These are phyloP conservation scores for Spergularia azorica DNA, from an alignment of 179 eudicot genomes.

Conservation along the genomic window DNA sequence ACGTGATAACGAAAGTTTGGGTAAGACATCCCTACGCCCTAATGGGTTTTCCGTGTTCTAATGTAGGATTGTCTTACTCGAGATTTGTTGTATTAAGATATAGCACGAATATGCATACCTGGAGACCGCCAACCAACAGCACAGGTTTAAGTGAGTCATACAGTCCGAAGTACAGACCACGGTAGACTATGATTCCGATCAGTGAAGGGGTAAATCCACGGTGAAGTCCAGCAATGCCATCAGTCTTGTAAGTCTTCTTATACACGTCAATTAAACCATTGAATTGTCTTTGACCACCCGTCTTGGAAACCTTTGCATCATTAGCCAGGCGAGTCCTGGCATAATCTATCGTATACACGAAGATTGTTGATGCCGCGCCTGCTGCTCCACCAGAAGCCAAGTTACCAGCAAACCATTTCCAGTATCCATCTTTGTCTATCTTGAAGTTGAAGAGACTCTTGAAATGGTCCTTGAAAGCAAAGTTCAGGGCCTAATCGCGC, in stretches of 20 bases:
- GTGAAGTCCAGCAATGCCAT: conserved; percentile 63
- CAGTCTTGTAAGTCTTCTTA: conserved; percentile 54
- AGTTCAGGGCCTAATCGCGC: conserved; percentile 53
- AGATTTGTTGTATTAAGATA: not conserved
- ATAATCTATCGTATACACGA: conserved; percentile 60
- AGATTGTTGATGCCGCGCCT: conserved; percentile 63
- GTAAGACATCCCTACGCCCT: not conserved
- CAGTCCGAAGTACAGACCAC: conserved; percentile 65
- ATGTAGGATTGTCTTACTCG: too few species aligned
- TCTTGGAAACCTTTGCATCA: conserved; percentile 55
- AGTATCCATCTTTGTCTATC: conserved; percentile 59
- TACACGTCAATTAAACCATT: conserved; percentile 62
- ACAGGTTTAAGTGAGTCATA: conserved; percentile 66
- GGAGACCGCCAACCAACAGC: conserved; percentile 45
- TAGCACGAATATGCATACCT: conserved; percentile 33
- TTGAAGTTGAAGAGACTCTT: conserved; percentile 61
- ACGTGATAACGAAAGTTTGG: not conserved
- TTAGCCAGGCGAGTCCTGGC: conserved; percentile 63
- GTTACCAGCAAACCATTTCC: conserved; percentile 75
- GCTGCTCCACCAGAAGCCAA: conserved; percentile 69
- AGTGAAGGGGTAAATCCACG: conserved; percentile 64
- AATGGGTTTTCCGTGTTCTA: too few species aligned
- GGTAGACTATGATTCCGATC: conserved; percentile 59
- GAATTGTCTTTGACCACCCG: conserved; percentile 59
- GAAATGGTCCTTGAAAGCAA: conserved; percentile 65